Evolutionary conservation across 169 alveolate species (phyloP).

Genomic region (Eimeria maxima): DNA sequence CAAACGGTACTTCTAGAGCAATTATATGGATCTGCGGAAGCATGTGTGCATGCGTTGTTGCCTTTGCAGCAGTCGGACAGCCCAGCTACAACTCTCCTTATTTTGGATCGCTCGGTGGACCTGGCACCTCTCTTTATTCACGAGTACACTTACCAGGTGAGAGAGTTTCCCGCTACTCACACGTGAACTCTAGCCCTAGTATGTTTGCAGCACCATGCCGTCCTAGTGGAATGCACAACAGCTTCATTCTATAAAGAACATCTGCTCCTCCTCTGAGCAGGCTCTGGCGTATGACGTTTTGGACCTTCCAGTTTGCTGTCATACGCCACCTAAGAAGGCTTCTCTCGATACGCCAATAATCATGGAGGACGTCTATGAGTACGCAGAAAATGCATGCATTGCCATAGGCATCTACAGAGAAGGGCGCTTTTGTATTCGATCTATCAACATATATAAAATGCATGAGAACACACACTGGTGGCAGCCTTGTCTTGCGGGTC

Average conservation of each 20-base stretch:
- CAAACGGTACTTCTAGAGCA: not conserved
- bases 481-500: not conserved
- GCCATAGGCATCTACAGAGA: not conserved
- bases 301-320: constrained; percentile 78
- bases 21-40: not conserved
- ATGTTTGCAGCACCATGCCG: not conserved
- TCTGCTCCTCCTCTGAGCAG: constrained; percentile 8
- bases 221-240: not conserved
- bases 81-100: constrained; percentile 47
- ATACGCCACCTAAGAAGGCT: not conserved
- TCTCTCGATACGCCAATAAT: not conserved
- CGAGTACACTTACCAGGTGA: constrained; percentile 85
- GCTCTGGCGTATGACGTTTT: constrained; percentile 81
- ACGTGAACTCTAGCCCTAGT: not conserved
- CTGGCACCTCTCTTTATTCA: constrained; percentile 81
- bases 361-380: constrained; percentile 69
- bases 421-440: not conserved
- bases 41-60: not conserved
- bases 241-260: not conserved
- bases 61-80: constrained; percentile 37
- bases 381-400: not conserved
- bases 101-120: constrained; percentile 83
- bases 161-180: not conserved
- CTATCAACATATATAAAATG: not conserved
- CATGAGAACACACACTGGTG: not conserved